phyloP scores from a whole-genome alignment of 352 stramenopile species.

The Phytophthora sp. region DNA sequence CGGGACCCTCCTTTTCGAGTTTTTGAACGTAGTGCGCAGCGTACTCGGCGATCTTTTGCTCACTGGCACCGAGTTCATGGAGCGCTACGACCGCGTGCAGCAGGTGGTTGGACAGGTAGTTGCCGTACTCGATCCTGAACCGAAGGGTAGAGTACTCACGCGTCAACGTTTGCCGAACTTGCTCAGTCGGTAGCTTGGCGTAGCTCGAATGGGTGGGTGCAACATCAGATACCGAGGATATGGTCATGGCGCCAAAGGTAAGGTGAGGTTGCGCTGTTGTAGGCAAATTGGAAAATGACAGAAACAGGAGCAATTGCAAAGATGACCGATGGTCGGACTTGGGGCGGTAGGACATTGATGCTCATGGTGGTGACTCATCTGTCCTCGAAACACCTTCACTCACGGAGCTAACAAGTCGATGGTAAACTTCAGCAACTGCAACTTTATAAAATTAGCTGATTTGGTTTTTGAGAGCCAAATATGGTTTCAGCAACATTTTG shows the following conservation, averaged over 20 bases:
- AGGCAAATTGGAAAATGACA: conserved; percentile 24
- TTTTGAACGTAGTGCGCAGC: conserved; percentile 40
- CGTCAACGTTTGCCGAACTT: conserved; percentile 36
- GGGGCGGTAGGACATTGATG: conserved; percentile 29
- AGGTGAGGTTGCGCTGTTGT: background rate
- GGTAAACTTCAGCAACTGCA: conserved; percentile 16
- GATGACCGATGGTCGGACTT: conserved; percentile 27
- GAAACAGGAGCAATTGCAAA: background rate
- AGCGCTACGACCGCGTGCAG: conserved; percentile 49
- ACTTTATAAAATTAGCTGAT: conserved; percentile 27
- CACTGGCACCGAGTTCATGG: conserved; percentile 39
- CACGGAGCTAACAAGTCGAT: conserved; percentile 11
- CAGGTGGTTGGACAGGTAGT: conserved; percentile 48
- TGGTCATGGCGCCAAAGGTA: conserved; percentile 9
- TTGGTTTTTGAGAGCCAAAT: no score
- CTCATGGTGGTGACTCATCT: conserved; percentile 19
- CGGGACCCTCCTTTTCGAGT: conserved; percentile 34
- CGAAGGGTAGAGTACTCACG: conserved; percentile 41
- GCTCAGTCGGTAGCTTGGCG: conserved; percentile 28
- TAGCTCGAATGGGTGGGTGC: background rate
- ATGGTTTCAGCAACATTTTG: background rate
- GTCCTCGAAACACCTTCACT: conserved; percentile 33
- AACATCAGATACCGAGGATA: background rate
- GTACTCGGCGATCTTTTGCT: conserved; percentile 40
- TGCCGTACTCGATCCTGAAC: conserved; percentile 48